Evolutionary conservation across 371 early-diverging fungal species (phyloP), one percentile per base, ranked within the genome.

Genomic region (Entomophthora muscae): DNA sequence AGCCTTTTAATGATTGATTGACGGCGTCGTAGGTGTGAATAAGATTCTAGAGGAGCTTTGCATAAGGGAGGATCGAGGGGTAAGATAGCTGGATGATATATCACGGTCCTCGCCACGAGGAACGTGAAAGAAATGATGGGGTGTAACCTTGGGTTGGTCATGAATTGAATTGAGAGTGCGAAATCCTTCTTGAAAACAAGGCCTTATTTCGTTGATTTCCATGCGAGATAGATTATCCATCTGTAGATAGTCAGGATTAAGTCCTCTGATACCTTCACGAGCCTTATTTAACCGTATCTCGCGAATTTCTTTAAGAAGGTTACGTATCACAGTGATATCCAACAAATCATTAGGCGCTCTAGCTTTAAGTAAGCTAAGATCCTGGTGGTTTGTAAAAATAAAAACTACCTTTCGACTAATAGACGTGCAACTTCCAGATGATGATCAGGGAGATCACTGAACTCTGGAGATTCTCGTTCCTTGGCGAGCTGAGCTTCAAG

Each of bases 181-280:
- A 17, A 42, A 42, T 42, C 42, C 89, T 28, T 73, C 77, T 17
- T 81, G 70, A 71, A 89, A 91, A 69, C 90, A 82, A 0, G 93
- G 92, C 27, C 90, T 78, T 61, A 93, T 86, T 68, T 90, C 90
- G 63, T 91, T 91, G 67, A 93, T 79, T 68, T 93, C 93, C 79
- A 88, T 87, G 1, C 81, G 70, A 21, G 89, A 82, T 61, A 91
- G 67, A 64, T 88, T 86, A 66, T 90, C 86, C 81, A 90, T 82
- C 81, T 86, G 86, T 17, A 91, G 74, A 69, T 84, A 83, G 52
- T 72, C 70, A 53, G 78, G 71, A 67, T 84, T 84, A 3, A 91
- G 70, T 33, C 68, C 73, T n/a, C 67, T 68, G 22, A 91, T 68
- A 77, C 91, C 90, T 21, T 72, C 65, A 55, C 85, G 78, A 2